Base-by-base conservation (phyloP, 2,329 filamentous ascomycete species). In the Myriosclerotinia duriaeana region DNA sequence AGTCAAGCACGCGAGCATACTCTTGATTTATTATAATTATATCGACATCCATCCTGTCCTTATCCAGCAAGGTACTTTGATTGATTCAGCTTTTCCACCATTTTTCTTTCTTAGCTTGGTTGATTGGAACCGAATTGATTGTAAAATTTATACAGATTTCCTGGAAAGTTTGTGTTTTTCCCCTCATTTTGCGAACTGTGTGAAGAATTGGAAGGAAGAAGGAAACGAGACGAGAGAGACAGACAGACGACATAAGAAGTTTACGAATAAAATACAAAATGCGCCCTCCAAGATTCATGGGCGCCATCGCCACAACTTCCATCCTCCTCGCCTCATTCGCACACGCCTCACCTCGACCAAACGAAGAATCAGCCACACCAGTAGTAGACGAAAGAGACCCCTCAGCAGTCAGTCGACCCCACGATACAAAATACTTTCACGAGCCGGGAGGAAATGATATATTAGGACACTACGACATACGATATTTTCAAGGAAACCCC, bases 391-490 rank as follows among this genome's bases (percentile, higher is more conserved):
- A 30, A 22, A 46, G 30, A 48, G 22, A 46, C 11, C 11, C 36
- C 11, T 17, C 60, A 26, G 3, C 3, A 2, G 26, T 26, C 26
- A 26, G 26, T 26, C 26, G 26, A 26, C 26, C 26, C 36, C 42
- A 6, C 30, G 53, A 59, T 17, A 59, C 63, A 6, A 76, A 76
- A 64, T 77, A 76, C 60, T 76, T 77, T 61, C 69, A 75, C 4
- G 89, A 91, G 75, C 85, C 88, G 0, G 87, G 88, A 61, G 79
- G 78, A 64, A 82, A 82, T 72, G 79, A 86, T 64, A 82, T 83
- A 40, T 82, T 90, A 30, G 85, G 85, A 62, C 91, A 94, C 79
- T 94, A 94, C 77, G 91, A 94, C 77, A 77, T 76, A 34, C 87
- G 91, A 69, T 94, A 84, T 78, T 94, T 89, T 78, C 80, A 82